Base-by-base conservation (phyloP, 2,329 filamentous ascomycete genomes). In the Paraconiothyrium sp. region DNA sequence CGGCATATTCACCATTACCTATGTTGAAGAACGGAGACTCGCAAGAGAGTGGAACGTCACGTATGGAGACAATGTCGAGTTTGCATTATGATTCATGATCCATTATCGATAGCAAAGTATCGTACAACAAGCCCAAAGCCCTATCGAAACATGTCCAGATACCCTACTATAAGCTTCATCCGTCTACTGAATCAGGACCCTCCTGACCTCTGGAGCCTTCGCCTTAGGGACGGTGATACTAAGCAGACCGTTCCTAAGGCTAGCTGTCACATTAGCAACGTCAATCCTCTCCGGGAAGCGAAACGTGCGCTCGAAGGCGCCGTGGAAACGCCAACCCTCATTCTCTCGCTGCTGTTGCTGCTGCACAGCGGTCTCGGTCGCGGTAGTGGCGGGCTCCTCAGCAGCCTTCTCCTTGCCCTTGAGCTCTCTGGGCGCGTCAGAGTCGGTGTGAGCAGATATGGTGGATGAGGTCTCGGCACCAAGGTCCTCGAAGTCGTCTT, bases 281-380 rank as follows among this genome's bases (percentile, higher is more conserved):
- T 91, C 87, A 63, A 92, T 84, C 32, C 84, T 85, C 56, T 79
- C 79, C 0, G 89, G 88, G 82, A 92, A 92, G 76, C 82, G 86
- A 81, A 92, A 92, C 61, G 84, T 86, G 65, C 90, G 86, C 52
- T 86, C 84, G 80, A 92, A 92, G 67, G 89, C 84, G 75, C 90
- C 90, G 60, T 89, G 80, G 62, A 83, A 85, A 69, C 89, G 88
- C 80, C 51, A 51, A 39, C 57, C 50, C 9, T 59, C 60, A 3
- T 43, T 39, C 10, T 55, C 27, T 54, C 67, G 34, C 10, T 63
- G 59, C 27, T 51, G 39, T 39, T 75, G 65, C 16, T 64, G 58
- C 37, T 67, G 60, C 11, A 70, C 58, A 55, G 66, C 62, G 0
- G 66, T 66, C 37, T 72, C 61, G 10, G 63, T 62, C 20, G 46